These are phyloP conservation scores for Melocanna baccifera DNA, from an alignment of 176 grass and related monocot species.

Conservation along the genomic window DNA sequence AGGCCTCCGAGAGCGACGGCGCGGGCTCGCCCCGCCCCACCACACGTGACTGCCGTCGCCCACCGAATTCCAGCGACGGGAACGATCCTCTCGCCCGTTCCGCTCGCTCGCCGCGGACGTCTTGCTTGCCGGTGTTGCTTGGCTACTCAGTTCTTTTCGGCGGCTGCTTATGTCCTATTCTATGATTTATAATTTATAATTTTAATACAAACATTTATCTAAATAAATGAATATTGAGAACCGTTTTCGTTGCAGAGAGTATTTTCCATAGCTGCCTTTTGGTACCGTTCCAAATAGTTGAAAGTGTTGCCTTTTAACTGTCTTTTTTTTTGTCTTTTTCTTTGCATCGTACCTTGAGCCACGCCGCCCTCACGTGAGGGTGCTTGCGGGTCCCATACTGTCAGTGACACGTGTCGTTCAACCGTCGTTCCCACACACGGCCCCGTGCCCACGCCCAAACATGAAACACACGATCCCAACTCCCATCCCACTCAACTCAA, in stretches of 20 bases:
- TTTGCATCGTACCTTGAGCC: too few species aligned
- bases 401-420: neutral
- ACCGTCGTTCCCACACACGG: neutral
- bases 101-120: neutral
- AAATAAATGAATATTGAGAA: too few species aligned
- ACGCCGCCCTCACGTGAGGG: neutral
- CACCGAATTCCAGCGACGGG: neutral
- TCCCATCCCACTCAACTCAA: neutral
- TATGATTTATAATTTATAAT: too few species aligned
- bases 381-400: neutral
- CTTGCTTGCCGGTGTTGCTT: neutral
- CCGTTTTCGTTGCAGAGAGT: too few species aligned
- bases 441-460: neutral
- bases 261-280: too few species aligned
- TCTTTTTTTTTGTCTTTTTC: too few species aligned
- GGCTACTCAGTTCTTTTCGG: neutral
- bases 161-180: too few species aligned
- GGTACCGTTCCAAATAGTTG: too few species aligned
- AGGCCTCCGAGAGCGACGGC: conserved; percentile 15
- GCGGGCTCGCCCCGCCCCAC: neutral
- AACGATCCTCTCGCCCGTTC: neutral
- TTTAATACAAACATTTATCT: too few species aligned
- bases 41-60: conserved; percentile 30
- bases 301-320: too few species aligned
- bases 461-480: neutral